These are phyloP conservation scores for Pestalotiopsis sp. DNA, from an alignment of 2,329 filamentous ascomycete species.

Conservation along the genomic window DNA sequence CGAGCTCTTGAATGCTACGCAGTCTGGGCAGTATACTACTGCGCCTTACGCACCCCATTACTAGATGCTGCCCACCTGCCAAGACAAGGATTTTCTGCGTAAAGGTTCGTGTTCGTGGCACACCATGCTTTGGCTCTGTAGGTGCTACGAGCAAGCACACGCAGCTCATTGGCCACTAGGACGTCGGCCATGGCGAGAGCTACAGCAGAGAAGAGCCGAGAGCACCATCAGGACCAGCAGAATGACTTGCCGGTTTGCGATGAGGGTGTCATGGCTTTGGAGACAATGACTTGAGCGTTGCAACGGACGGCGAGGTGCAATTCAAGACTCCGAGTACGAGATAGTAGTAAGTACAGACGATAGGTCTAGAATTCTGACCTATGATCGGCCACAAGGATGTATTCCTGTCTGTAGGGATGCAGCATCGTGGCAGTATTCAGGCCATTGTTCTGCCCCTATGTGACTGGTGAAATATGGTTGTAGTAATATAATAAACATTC, in stretches of 20 bases:
- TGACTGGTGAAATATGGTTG: not conserved
- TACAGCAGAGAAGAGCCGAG: not conserved
- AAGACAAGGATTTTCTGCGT: not conserved
- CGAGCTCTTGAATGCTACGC: not conserved
- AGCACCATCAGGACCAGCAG: not conserved
- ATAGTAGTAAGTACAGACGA: too few relatives aligned
- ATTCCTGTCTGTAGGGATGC: not conserved
- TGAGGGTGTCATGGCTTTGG: not conserved
- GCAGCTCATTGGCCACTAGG: not conserved
- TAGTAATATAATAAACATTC: not conserved
- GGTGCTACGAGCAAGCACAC: not conserved
- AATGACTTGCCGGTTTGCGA: not conserved
- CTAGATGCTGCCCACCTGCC: not conserved
- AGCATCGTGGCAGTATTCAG: not conserved
- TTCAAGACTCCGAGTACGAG: too few relatives aligned
- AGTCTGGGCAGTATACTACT: not conserved
- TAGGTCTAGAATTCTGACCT: not conserved
- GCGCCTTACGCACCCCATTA: not conserved
- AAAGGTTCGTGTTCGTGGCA: constrained; percentile 6
- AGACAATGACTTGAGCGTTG: not conserved
- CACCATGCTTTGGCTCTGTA: not conserved
- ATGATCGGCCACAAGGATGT: not conserved
- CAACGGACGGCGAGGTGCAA: not conserved
- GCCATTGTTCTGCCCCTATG: not conserved
- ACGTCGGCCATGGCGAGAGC: not conserved